A percentile compares a stretch with the other conserved stretches of the same genome.
These are phyloP conservation scores for Termitomyces sp. DNA, from an alignment of 768 basidiomycete genomes.

Conservation along the genomic window DNA sequence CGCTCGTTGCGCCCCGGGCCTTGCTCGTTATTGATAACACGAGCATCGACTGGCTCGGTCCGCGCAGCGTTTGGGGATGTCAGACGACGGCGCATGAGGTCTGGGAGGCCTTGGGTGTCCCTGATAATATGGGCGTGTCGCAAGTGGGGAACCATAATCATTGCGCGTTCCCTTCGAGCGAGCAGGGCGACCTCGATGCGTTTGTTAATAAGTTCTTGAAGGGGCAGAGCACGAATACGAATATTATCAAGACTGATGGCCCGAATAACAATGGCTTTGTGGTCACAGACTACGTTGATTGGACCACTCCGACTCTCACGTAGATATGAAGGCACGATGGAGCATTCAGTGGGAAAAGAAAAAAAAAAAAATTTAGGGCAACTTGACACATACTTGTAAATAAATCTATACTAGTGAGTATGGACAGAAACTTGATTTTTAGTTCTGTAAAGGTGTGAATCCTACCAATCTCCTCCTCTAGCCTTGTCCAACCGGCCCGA, in stretches of 20 bases:
- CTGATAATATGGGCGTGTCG: constrained; percentile 44
- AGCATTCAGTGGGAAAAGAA: no score
- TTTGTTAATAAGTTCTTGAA: constrained; percentile 54
- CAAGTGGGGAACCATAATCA: constrained; percentile 50
- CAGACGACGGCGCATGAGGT: constrained; percentile 44
- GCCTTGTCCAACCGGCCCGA: no score
- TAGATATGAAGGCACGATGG: neutral
- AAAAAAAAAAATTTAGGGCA: no score
- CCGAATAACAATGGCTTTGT: constrained; percentile 32
- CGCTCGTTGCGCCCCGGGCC: constrained; percentile 48
- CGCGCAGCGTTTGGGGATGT: constrained; percentile 43
- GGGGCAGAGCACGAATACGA: constrained; percentile 41
- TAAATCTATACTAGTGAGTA: no score
- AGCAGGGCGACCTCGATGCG: constrained; percentile 40
- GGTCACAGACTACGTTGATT: constrained; percentile 40
- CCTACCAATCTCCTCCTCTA: no score
- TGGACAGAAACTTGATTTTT: no score
- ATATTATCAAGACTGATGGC: constrained; percentile 38
- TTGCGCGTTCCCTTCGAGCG: constrained; percentile 45
- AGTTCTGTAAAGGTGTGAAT: no score
- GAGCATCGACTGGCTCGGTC: constrained; percentile 50
- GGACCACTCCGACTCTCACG: constrained; percentile 37
- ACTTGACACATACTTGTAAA: no score
- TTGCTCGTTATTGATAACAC: constrained; percentile 52
- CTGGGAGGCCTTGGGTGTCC: constrained; percentile 43